phyloP scores from a whole-genome alignment of 140 eudicot species.

The Stevia rebaudiana region DNA sequence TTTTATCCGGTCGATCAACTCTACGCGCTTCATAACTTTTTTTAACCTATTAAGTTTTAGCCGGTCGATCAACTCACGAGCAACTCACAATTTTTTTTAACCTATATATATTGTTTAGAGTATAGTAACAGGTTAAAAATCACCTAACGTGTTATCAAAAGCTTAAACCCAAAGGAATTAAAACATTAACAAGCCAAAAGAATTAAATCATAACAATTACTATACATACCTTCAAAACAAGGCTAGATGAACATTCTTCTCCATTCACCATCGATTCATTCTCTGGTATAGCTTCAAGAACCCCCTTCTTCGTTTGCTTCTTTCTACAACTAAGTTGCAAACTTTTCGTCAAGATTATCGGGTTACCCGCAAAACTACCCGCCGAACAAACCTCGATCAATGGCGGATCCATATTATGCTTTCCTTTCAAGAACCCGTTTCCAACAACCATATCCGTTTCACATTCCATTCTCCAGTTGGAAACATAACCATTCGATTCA shows the following conservation, averaged over 20 bases:
- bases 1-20: too few relatives aligned
- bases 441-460: constrained; percentile 48
- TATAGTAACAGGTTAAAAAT: too few relatives aligned
- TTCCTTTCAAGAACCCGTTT: constrained; percentile 43
- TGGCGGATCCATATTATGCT: constrained; percentile 35
- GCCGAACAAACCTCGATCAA: constrained; percentile 76
- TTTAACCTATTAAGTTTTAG: too few relatives aligned
- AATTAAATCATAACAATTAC: neutral
- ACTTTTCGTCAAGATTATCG: constrained; percentile 61
- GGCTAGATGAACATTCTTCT: constrained; percentile 35
- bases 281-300: constrained; percentile 72
- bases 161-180: neutral
- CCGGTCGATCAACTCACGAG: too few relatives aligned
- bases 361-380: constrained; percentile 63
- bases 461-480: constrained; percentile 60
- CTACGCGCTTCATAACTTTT: too few relatives aligned
- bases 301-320: constrained; percentile 51
- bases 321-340: constrained; percentile 43
- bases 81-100: too few relatives aligned
- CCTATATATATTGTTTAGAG: too few relatives aligned
- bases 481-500: constrained; percentile 31
- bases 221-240: constrained; percentile 47
- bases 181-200: neutral
- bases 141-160: too few relatives aligned
- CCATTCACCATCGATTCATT: constrained; percentile 39